Conservation (phyloP, 106 monocot genomes). For the Amphibolis antarctica region DNA sequence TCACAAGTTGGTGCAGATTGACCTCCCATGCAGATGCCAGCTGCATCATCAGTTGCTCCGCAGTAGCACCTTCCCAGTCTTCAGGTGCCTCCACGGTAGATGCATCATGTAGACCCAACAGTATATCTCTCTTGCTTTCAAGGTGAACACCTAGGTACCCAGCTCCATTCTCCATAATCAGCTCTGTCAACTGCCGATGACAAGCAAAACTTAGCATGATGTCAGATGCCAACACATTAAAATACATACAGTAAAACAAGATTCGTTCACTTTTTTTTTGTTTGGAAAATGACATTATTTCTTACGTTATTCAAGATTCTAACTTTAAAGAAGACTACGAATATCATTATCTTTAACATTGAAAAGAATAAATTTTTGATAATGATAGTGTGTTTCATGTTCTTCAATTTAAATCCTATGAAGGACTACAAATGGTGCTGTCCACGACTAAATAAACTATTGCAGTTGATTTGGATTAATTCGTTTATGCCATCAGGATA, state of each 20-base stretch:
- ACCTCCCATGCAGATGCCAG: conserved; percentile 18
- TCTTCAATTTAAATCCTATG: too few species aligned
- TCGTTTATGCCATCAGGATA: too few species aligned
- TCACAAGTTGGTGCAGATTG: conserved; percentile 12
- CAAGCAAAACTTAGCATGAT: background rate
- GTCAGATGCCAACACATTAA: background rate
- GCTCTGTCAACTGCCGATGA: conserved; percentile 17
- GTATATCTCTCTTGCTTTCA: conserved; percentile 21
- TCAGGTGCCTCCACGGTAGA: conserved; percentile 20
- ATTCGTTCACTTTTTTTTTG: background rate
- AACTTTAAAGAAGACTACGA: too few species aligned
- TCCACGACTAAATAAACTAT: too few species aligned
- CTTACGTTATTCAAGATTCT: too few species aligned
- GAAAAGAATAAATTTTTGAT: too few species aligned
- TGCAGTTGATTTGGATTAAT: too few species aligned
- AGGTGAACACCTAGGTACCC: conserved; percentile 4
- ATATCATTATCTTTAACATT: too few species aligned
- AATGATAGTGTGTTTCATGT: too few species aligned
- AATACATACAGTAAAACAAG: background rate
- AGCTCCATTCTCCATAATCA: conserved; percentile 13
- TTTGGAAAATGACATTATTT: too few species aligned
- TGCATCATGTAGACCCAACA: conserved; percentile 18
- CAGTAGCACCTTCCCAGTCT: conserved; percentile 21
- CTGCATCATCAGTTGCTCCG: conserved; percentile 23
- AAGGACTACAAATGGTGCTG: too few species aligned